phyloP scores from a whole-genome alignment of 768 basidiomycete genomes.

The Hortiboletus flavorubellus region DNA sequence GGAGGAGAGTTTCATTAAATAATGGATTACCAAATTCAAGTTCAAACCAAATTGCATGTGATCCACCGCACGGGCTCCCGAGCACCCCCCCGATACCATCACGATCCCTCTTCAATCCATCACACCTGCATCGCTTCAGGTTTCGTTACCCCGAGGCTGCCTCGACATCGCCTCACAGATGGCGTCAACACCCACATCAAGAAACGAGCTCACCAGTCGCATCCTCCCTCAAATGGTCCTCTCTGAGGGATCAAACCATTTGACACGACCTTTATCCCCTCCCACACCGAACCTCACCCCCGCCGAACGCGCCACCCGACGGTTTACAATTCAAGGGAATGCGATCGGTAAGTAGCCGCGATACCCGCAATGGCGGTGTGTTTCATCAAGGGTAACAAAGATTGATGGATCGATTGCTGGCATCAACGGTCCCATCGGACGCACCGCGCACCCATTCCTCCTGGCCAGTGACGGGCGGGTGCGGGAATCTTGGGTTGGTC shows the following conservation, averaged over 20 bases:
- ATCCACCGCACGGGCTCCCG: background rate
- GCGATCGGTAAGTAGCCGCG: slow-evolving; percentile 34
- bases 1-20: too few species aligned
- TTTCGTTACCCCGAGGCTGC: background rate
- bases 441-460: background rate
- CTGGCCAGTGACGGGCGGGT: slow-evolving; percentile 41
- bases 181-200: slow-evolving; percentile 4
- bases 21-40: too few species aligned
- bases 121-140: background rate
- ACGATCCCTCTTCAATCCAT: background rate
- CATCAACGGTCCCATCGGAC: background rate
- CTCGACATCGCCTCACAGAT: background rate
- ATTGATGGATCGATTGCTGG: background rate
- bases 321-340: slow-evolving; percentile 40
- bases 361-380: background rate
- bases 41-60: background rate
- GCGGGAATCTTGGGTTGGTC: slow-evolving; percentile 38
- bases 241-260: slow-evolving; percentile 31
- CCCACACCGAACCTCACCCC: slow-evolving; percentile 14
- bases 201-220: slow-evolving; percentile 29
- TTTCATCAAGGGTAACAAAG: background rate
- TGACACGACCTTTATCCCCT: slow-evolving; percentile 28
- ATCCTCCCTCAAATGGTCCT: slow-evolving; percentile 33
- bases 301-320: slow-evolving; percentile 29
- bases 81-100: background rate